Conservation (phyloP, 768 basidiomycete species). For the Asterophora lycoperdoides region DNA sequence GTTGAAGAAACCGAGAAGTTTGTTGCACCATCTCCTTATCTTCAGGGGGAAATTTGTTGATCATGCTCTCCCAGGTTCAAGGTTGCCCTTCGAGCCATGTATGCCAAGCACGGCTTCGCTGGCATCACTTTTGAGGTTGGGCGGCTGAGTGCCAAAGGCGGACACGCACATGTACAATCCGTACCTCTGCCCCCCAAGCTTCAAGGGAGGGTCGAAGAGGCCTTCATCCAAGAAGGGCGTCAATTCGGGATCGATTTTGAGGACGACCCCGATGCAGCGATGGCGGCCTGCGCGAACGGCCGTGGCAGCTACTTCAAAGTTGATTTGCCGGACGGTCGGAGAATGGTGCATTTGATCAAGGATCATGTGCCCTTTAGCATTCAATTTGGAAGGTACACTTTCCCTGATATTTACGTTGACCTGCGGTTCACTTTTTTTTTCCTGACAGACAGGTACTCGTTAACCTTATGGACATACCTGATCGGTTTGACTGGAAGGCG, state of each 20-base stretch:
- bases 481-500: conserved; percentile 88
- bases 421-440: neutral
- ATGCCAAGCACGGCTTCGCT: conserved; percentile 60
- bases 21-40: conserved; percentile 10
- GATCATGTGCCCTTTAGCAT: conserved; percentile 77
- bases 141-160: conserved; percentile 77
- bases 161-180: conserved; percentile 91
- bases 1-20: conserved; percentile 78
- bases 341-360: conserved; percentile 82
- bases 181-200: conserved; percentile 71
- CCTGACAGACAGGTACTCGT: conserved; percentile 71
- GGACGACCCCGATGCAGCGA: conserved; percentile 57
- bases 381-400: conserved; percentile 86
- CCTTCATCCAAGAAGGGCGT: conserved; percentile 70
- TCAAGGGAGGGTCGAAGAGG: conserved; percentile 58
- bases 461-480: conserved; percentile 65
- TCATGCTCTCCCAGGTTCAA: conserved; percentile 57
- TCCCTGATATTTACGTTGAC: neutral
- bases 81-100: conserved; percentile 65
- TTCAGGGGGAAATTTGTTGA: conserved; percentile 5
- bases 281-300: conserved; percentile 48
- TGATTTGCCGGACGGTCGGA: conserved; percentile 81
- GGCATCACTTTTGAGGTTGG: conserved; percentile 88
- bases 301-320: conserved; percentile 84
- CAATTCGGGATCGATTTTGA: conserved; percentile 72